A percentile compares a stretch with the other conserved stretches of the same genome.
phyloP scores from a whole-genome alignment of 2,329 filamentous ascomycete genomes.

The Colletotrichum musicola region DNA sequence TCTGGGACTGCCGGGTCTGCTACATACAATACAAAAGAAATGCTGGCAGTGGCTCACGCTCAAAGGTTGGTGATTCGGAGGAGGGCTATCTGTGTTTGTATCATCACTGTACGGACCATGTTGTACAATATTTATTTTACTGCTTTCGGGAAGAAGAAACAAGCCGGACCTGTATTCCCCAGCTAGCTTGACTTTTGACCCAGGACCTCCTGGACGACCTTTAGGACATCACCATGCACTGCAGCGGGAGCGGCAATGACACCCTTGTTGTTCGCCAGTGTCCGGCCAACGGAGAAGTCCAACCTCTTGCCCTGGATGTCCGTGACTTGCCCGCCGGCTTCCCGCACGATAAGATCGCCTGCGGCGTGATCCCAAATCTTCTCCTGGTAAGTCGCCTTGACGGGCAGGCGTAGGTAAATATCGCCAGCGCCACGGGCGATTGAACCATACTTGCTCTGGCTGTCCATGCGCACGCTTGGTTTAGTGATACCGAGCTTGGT shows the following conservation, averaged over 20 bases:
- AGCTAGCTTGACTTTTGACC: constrained; percentile 43
- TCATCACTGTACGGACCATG: constrained; percentile 34
- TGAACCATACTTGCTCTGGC: constrained; percentile 96
- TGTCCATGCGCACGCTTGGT: constrained; percentile 95
- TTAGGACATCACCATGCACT: constrained; percentile 81
- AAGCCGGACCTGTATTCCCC: not conserved
- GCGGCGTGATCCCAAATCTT: constrained; percentile 99
- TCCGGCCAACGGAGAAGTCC: constrained; percentile 89
- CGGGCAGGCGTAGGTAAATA: constrained; percentile 91
- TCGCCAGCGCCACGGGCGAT: constrained; percentile 95
- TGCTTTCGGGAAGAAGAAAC: not conserved
- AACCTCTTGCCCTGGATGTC: constrained; percentile 88
- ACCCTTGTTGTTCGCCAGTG: constrained; percentile 90
- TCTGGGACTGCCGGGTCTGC: not conserved
- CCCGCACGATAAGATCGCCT: constrained; percentile 92
- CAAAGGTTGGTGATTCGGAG: constrained; percentile 1
- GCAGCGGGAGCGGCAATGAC: constrained; percentile 87
- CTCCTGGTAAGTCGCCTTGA: constrained; percentile 90
- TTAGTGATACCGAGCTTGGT: constrained; percentile 86
- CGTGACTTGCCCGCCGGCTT: constrained; percentile 92
- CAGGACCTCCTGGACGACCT: constrained; percentile 85
- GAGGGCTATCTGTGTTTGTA: constrained; percentile 40
- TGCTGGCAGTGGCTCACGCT: not conserved
- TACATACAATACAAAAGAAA: not conserved
- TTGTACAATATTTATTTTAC: constrained; percentile 29